phyloP scores from a whole-genome alignment of 495 filamentous ascomycete genomes.

The Hyaloscypha hepaticicola region DNA sequence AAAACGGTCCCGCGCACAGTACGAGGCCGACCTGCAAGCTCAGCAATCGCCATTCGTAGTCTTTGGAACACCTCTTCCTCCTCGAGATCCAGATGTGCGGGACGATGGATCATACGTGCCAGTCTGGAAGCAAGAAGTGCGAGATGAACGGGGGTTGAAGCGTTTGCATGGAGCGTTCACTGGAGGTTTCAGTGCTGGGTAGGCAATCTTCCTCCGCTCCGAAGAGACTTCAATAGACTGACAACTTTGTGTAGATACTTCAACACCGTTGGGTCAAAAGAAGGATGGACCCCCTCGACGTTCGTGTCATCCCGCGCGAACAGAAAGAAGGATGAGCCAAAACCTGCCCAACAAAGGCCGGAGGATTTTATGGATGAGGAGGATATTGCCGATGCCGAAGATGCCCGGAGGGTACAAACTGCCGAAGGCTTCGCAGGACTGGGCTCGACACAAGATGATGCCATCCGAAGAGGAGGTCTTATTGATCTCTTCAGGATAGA shows the following conservation, averaged over 20 bases:
- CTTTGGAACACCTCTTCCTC: conserved; percentile 85
- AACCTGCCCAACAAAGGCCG: conserved; percentile 56
- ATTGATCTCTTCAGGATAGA: conserved; percentile 72
- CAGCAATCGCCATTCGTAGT: conserved; percentile 76
- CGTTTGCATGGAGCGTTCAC: conserved; percentile 95
- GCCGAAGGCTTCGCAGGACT: conserved; percentile 71
- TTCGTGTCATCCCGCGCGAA: conserved; percentile 89
- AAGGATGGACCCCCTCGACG: conserved; percentile 90
- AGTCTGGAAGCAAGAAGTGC: conserved; percentile 96
- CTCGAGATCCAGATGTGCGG: conserved; percentile 70
- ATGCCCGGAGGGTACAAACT: conserved; percentile 71
- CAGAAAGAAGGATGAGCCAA: conserved; percentile 64
- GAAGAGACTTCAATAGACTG: not conserved
- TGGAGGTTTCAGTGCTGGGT: conserved; percentile 95
- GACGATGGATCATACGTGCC: conserved; percentile 95
- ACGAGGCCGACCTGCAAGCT: conserved; percentile 72
- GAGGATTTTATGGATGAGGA: conserved; percentile 99
- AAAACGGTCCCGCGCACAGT: conserved; percentile 76
- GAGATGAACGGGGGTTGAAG: conserved; percentile 88
- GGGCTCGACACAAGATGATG: conserved; percentile 63
- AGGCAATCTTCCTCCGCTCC: conserved; percentile 32
- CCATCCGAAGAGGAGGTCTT: conserved; percentile 51
- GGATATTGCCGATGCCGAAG: conserved; percentile 84
- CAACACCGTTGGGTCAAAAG: conserved; percentile 96
- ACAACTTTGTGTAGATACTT: conserved; percentile 66